Evolutionary conservation across 208 protist species (phyloP).

Genomic region (Leishmania turanica): DNA sequence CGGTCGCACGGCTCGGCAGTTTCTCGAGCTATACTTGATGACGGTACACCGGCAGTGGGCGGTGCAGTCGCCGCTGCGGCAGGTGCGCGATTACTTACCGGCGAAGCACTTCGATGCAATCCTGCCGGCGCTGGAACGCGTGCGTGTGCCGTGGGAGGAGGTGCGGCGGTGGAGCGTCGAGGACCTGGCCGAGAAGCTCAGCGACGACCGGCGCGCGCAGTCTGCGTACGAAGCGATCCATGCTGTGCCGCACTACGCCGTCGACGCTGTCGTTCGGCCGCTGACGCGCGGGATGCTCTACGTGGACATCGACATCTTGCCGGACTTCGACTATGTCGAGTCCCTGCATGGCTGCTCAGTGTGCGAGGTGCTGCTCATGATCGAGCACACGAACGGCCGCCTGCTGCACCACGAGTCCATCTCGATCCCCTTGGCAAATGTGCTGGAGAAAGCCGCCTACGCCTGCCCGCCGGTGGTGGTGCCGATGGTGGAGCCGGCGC

Average conservation of each 20-base stretch:
- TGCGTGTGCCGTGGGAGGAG: conserved; percentile 96
- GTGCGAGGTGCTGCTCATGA: conserved; percentile 95
- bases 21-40: conserved; percentile 93
- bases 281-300: conserved; percentile 96
- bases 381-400: conserved; percentile 96
- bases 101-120: conserved; percentile 85
- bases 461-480: conserved; percentile 93
- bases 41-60: conserved; percentile 97
- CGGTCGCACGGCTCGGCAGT: conserved; percentile 94
- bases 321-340: conserved; percentile 97
- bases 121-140: conserved; percentile 95
- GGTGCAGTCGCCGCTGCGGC: conserved; percentile 94
- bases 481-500: conserved; percentile 97
- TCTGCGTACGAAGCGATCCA: conserved; percentile 92
- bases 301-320: conserved; percentile 96
- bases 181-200: conserved; percentile 95
- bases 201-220: conserved; percentile 88
- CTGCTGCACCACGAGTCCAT: conserved; percentile 98
- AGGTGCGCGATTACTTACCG: conserved; percentile 80
- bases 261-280: conserved; percentile 93
- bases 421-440: conserved; percentile 77
- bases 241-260: conserved; percentile 94
- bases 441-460: conserved; percentile 76
- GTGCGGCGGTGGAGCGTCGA: conserved; percentile 93
- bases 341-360: conserved; percentile 86